Evolutionary conservation across 2,329 filamentous ascomycete species (phyloP), one percentile per base, ranked within the genome.

Genomic region (Phoma sp.): DNA sequence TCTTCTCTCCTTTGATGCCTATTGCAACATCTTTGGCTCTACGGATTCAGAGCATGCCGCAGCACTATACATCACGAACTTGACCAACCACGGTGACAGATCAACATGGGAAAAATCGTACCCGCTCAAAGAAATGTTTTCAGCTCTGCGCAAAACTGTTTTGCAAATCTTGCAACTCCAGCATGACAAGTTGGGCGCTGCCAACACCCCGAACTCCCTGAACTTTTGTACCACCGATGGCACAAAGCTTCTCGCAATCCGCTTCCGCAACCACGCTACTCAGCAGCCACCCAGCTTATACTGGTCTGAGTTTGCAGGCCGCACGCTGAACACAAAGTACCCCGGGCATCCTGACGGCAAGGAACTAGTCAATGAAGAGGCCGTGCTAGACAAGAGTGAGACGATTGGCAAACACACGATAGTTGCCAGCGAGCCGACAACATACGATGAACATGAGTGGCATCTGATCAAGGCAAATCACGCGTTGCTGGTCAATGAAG

Each of bases 201-300:
- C 73, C 14, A 67, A 69, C 5, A 69, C 71, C 4, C 80, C 81
- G 1, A 83, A 81, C 54, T 79, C 77, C 30, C 73, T 84, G 23
- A 84, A 84, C 50, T 76, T 84, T 53, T 80, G 78, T 59, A 74
- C 77, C 5, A 83, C 82, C 1, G 81, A 84, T 53, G 82, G 82
- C 18, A 61, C 65, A 1, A 77, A 77, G 42, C 68, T 84, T 20
- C 71, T 84, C 10, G 80, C 82, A 2, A 79, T 78, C 39, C 78
- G 82, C 10, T 83, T 83, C 65, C 76, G 82, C 4, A 84, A 84
- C 58, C 80, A 83, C 58, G 71, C 67, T 1, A 77, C 76, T 0
- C 76, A 84, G 56, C 78, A 83, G 57, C 82, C 82, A 2, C 82
- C 82, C 0, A 77, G 72, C 9, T 63, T 84, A 5, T 84, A 84